A percentile compares a stretch with the other conserved stretches of the same genome.
Conservation (phyloP, 768 basidiomycete species). For the Tephrocybe sp. region DNA sequence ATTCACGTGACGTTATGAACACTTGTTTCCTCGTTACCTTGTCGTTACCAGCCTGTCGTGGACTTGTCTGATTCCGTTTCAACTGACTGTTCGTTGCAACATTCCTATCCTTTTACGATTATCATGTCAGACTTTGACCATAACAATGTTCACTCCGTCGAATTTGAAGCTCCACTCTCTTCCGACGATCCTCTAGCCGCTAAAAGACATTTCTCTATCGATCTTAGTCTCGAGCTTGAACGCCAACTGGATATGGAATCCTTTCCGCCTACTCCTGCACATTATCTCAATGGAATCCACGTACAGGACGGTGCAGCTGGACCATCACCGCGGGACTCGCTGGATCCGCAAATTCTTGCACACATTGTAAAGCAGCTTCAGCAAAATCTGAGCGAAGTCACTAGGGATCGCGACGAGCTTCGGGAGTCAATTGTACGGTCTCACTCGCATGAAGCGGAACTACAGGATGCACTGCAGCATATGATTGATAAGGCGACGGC, state of each 20-base stretch:
- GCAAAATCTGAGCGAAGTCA: slow-evolving; percentile 58
- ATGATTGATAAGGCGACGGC: slow-evolving; percentile 66
- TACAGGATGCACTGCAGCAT: slow-evolving; percentile 61
- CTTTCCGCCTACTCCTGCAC: slow-evolving; percentile 43
- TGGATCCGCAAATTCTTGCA: slow-evolving; percentile 54
- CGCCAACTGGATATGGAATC: slow-evolving; percentile 70
- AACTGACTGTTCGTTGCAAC: too few relatives aligned
- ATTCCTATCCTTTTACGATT: too few relatives aligned
- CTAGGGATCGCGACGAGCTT: slow-evolving; percentile 74
- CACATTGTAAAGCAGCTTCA: slow-evolving; percentile 24
- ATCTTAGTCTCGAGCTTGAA: slow-evolving; percentile 79
- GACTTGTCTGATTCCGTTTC: too few relatives aligned
- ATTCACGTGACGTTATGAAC: background rate
- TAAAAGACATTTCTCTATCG: slow-evolving; percentile 60
- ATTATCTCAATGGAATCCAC: slow-evolving; percentile 17
- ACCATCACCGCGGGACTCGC: slow-evolving; percentile 37
- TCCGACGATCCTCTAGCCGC: slow-evolving; percentile 19
- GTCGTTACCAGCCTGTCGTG: too few relatives aligned
- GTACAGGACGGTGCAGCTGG: background rate
- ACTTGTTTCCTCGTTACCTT: background rate
- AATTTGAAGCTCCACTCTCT: slow-evolving; percentile 40
- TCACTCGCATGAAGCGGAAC: slow-evolving; percentile 54
- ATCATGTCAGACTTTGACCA: slow-evolving; percentile 30
- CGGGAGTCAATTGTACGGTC: slow-evolving; percentile 48
- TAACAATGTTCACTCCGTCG: slow-evolving; percentile 31